A percentile compares a stretch with the other conserved stretches of the same genome.
These are phyloP conservation scores for Naganishia onofrii DNA, from an alignment of 768 basidiomycete genomes.

Conservation along the genomic window DNA sequence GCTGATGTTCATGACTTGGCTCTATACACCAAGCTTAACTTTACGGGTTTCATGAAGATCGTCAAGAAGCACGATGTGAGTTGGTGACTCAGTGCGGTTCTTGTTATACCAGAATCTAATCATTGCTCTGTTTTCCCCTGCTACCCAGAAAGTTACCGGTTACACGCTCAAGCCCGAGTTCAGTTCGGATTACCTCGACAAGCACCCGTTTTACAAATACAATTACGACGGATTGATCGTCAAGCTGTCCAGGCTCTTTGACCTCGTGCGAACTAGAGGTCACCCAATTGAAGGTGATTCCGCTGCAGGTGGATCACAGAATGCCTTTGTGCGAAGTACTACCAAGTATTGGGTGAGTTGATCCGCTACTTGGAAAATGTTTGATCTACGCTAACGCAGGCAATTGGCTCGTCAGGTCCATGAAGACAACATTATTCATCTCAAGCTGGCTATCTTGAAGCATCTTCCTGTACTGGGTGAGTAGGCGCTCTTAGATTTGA, in stretches of 20 bases:
- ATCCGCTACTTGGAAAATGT: background rate
- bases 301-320: constrained; percentile 89
- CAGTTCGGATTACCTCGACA: constrained; percentile 85
- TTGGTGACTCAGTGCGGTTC: constrained; percentile 14
- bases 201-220: constrained; percentile 85
- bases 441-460: constrained; percentile 87
- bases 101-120: background rate
- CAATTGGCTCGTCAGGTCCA: constrained; percentile 60
- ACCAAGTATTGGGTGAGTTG: constrained; percentile 94
- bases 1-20: constrained; percentile 69
- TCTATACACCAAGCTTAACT: constrained; percentile 91
- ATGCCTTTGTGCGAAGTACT: constrained; percentile 95
- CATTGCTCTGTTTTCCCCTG: background rate
- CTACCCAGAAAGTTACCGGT: constrained; percentile 86
- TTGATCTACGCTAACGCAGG: background rate
- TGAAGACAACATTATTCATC: constrained; percentile 86
- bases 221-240: constrained; percentile 81
- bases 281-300: constrained; percentile 92
- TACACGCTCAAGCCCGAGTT: constrained; percentile 79
- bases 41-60: constrained; percentile 98
- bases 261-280: constrained; percentile 90
- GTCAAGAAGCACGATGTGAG: constrained; percentile 96
- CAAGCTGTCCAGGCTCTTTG: constrained; percentile 89
- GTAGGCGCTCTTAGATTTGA: constrained; percentile 35
- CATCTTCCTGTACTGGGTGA: constrained; percentile 89